Evolutionary conservation across 106 monocot genomes (phyloP).

Genomic region (Hemerocallis citrina): DNA sequence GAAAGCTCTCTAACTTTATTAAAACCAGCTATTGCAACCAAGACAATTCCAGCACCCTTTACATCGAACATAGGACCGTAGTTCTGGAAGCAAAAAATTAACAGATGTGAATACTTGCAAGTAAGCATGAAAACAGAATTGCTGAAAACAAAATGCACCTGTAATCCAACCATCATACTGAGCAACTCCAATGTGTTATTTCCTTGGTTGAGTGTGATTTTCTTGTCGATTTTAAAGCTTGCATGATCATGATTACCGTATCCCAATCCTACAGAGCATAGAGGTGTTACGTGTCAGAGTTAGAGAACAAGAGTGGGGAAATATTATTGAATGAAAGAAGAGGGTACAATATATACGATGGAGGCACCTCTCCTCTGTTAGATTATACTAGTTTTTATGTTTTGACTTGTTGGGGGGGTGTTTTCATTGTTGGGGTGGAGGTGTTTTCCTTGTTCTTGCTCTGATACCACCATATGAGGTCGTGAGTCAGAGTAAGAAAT

Average conservation of each 20-base stretch:
- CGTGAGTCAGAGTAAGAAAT: too few relatives aligned
- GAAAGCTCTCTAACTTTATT: conserved; percentile 5
- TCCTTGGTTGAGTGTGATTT: conserved; percentile 14
- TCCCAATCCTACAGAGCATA: conserved; percentile 14
- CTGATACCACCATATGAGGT: too few relatives aligned
- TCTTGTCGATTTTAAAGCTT: conserved; percentile 13
- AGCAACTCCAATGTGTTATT: conserved; percentile 22
- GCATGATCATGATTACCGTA: conserved; percentile 33
- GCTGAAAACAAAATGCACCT: conserved; percentile 10
- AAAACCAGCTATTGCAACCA: conserved; percentile 6
- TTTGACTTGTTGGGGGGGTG: too few relatives aligned
- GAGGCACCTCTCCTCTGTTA: background rate
- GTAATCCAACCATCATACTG: conserved; percentile 27
- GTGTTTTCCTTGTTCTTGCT: too few relatives aligned
- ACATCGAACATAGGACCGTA: conserved; percentile 32
- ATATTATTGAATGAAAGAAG: background rate
- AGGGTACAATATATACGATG: too few relatives aligned
- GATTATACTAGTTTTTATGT: background rate
- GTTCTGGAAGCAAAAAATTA: conserved; percentile 11
- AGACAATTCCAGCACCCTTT: conserved; percentile 12
- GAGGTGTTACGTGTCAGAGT: background rate
- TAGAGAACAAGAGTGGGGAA: background rate
- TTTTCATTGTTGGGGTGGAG: too few relatives aligned
- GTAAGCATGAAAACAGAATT: background rate
- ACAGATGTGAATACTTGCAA: background rate